A percentile compares a stretch with the other conserved stretches of the same genome.
Evolutionary conservation across 176 grass and related monocot species (phyloP).

Genomic region (Guadua angustifolia): DNA sequence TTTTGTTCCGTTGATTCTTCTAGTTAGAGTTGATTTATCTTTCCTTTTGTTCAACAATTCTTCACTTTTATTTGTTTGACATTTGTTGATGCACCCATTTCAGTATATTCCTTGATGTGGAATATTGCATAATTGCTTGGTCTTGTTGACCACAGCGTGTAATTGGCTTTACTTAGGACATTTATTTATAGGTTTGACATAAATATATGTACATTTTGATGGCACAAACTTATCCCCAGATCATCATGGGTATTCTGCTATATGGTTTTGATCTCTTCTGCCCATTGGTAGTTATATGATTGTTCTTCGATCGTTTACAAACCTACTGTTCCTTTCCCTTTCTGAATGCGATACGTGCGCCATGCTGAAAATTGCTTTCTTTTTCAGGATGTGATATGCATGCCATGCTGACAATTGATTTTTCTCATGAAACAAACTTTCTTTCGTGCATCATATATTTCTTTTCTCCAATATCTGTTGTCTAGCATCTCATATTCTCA

Average conservation of each 20-base stretch:
- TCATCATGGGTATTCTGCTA: neutral
- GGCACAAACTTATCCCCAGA: neutral
- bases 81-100: slow-evolving; percentile 11
- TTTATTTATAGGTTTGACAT: neutral
- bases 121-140: neutral
- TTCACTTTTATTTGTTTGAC: slow-evolving; percentile 22
- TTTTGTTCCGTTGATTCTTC: neutral
- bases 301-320: neutral
- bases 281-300: neutral
- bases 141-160: neutral
- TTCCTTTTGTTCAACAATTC: neutral
- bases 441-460: neutral
- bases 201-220: neutral
- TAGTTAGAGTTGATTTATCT: neutral
- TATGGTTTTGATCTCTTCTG: neutral
- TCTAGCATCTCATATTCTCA: neutral
- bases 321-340: neutral
- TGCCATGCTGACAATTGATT: neutral
- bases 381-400: neutral
- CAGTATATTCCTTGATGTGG: neutral
- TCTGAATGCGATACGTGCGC: neutral
- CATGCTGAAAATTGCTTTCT: neutral
- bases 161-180: neutral
- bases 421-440: neutral
- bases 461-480: neutral